Evolutionary conservation across 768 basidiomycete species (phyloP).

Genomic region (Guyanaporus albipodus): DNA sequence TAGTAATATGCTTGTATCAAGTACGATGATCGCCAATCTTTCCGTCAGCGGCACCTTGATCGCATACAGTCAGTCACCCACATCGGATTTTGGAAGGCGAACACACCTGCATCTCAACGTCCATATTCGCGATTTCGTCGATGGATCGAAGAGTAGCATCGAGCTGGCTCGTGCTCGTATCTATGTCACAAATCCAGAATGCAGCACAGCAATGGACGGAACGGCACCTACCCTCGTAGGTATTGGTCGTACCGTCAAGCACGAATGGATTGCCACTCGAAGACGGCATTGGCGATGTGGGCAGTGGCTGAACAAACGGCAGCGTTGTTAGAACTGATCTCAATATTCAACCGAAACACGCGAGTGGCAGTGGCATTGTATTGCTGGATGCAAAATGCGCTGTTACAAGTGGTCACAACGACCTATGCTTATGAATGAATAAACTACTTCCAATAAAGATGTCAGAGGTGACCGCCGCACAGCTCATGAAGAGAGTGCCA

Average conservation of each 20-base stretch:
- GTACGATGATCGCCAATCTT: constrained; percentile 47
- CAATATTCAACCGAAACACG: no score
- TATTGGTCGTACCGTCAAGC: not conserved
- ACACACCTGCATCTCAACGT: constrained; percentile 72
- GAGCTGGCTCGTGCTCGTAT: constrained; percentile 8
- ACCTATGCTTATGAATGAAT: constrained; percentile 30
- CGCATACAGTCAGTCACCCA: no score
- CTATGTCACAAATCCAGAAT: constrained; percentile 3
- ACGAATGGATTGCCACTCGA: not conserved
- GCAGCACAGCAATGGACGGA: not conserved
- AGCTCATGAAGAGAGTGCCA: constrained; percentile 43
- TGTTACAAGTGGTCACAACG: constrained; percentile 26
- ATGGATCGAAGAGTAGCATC: constrained; percentile 48
- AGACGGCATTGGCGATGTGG: constrained; percentile 4
- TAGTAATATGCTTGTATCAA: constrained; percentile 79
- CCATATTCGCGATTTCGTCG: constrained; percentile 54
- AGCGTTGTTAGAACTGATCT: no score
- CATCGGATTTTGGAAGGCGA: not conserved
- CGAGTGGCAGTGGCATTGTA: constrained; percentile 11
- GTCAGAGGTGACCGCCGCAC: constrained; percentile 8
- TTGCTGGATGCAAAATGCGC: constrained; percentile 17
- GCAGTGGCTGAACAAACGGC: no score
- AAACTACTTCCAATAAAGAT: constrained; percentile 34
- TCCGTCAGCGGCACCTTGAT: constrained; percentile 43
- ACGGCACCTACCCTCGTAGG: constrained; percentile 10